These are phyloP conservation scores for Colletotrichum cereale DNA, from an alignment of 2,329 filamentous ascomycete species.

Conservation along the genomic window DNA sequence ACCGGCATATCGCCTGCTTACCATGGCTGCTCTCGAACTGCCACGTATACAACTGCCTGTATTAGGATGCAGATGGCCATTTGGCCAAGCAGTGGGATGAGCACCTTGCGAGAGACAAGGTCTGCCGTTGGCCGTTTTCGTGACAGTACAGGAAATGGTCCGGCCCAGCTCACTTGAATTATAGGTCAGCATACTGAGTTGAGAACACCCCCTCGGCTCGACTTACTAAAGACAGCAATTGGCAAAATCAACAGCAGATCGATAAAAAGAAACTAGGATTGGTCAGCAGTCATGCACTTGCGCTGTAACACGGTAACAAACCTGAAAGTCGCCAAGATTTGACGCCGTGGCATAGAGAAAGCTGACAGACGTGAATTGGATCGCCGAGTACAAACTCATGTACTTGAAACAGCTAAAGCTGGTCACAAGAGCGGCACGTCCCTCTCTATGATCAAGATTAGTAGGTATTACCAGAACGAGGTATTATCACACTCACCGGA, in stretches of 20 bases:
- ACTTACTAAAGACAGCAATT: slow-evolving; percentile 91
- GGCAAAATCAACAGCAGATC: slow-evolving; percentile 92
- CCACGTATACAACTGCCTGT: slow-evolving; percentile 80
- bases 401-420: slow-evolving; percentile 99
- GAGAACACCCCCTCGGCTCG: slow-evolving; percentile 19
- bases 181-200: slow-evolving; percentile 7
- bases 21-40: slow-evolving; percentile 85
- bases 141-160: slow-evolving; percentile 81
- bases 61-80: slow-evolving; percentile 84
- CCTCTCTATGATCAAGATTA: slow-evolving; percentile 70
- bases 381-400: slow-evolving; percentile 99
- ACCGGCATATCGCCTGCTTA: slow-evolving; percentile 51
- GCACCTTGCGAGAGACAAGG: slow-evolving; percentile 91
- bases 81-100: slow-evolving; percentile 90
- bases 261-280: slow-evolving; percentile 86
- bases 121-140: slow-evolving; percentile 91
- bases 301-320: slow-evolving; percentile 45
- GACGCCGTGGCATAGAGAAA: slow-evolving; percentile 95
- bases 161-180: slow-evolving; percentile 87
- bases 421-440: slow-evolving; percentile 93
- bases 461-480: background rate
- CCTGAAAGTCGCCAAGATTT: slow-evolving; percentile 96
- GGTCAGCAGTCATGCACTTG: background rate
- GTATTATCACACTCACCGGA: slow-evolving; percentile 66
- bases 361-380: slow-evolving; percentile 97